phyloP scores from a whole-genome alignment of 768 basidiomycete species.

The Leccinum variicolor region DNA sequence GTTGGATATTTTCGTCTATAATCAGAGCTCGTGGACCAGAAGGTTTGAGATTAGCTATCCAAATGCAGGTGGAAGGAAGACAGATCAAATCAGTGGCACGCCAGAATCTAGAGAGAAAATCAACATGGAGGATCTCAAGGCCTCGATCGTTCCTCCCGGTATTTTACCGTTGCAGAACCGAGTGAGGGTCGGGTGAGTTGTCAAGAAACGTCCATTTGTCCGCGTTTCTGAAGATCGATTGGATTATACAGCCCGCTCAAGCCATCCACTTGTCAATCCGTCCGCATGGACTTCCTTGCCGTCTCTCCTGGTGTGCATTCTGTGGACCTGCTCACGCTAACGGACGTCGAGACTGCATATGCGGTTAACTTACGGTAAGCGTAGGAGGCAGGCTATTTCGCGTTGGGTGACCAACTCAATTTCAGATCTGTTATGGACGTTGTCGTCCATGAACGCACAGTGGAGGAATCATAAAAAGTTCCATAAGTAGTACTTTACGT shows the following conservation, averaged over 20 bases:
- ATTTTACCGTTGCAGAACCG: constrained; percentile 75
- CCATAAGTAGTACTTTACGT: constrained; percentile 13
- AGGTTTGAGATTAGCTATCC: constrained; percentile 76
- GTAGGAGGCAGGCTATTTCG: not conserved
- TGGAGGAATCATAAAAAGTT: constrained; percentile 2
- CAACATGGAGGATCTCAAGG: constrained; percentile 26
- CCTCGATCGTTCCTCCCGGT: constrained; percentile 44
- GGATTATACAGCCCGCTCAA: constrained; percentile 56
- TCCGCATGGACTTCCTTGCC: constrained; percentile 82
- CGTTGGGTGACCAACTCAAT: not conserved
- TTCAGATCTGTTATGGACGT: constrained; percentile 71
- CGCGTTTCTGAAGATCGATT: not conserved
- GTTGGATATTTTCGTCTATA: constrained; percentile 85
- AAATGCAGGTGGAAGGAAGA: constrained; percentile 45
- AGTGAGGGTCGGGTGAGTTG: constrained; percentile 72
- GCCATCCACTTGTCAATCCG: constrained; percentile 82
- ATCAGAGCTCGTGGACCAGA: constrained; percentile 71
- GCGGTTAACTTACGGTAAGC: constrained; percentile 70
- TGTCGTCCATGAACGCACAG: constrained; percentile 56
- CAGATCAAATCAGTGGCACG: constrained; percentile 25
- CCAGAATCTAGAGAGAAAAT: constrained; percentile 18
- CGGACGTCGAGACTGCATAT: constrained; percentile 71
- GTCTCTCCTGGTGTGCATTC: constrained; percentile 77
- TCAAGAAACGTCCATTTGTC: not conserved
- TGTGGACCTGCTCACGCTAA: constrained; percentile 67